These are phyloP conservation scores for Alternaria alternata DNA, from an alignment of 2,329 filamentous ascomycete genomes.

Conservation along the genomic window DNA sequence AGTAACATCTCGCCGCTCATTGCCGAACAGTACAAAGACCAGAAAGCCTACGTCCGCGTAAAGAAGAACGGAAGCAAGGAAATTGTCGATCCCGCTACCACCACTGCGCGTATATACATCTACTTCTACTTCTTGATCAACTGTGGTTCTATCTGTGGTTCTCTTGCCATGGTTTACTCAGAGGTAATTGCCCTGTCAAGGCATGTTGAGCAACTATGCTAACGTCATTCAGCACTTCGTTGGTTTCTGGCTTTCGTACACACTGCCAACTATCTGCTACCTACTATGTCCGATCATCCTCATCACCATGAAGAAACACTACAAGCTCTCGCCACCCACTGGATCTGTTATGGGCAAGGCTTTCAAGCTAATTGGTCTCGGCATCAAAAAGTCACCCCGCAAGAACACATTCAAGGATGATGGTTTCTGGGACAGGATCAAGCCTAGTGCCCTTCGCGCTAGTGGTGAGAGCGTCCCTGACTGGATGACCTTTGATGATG, in stretches of 20 bases:
- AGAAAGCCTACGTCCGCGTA: conserved; percentile 40
- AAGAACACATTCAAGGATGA: conserved; percentile 36
- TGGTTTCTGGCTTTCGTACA: conserved; percentile 76
- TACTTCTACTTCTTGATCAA: conserved; percentile 48
- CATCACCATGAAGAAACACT: conserved; percentile 69
- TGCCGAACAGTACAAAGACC: conserved; percentile 64
- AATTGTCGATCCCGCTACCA: conserved; percentile 71
- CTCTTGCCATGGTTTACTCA: conserved; percentile 50
- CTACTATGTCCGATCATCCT: conserved; percentile 65
- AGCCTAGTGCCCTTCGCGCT: conserved; percentile 59
- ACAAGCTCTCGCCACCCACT: conserved; percentile 70
- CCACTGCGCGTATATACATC: conserved; percentile 69
- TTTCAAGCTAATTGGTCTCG: conserved; percentile 65
- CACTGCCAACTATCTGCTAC: conserved; percentile 72
- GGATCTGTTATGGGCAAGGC: conserved; percentile 77
- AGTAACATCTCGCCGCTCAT: conserved; percentile 66
- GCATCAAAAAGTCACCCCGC: conserved; percentile 27
- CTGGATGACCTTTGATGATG: conserved; percentile 81
- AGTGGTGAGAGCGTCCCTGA: conserved; percentile 60
- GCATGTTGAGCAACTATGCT: background rate
- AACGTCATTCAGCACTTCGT: conserved; percentile 4
- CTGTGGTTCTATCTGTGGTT: conserved; percentile 50
- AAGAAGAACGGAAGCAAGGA: conserved; percentile 59
- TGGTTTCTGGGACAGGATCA: conserved; percentile 68
- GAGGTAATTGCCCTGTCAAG: background rate